Percentiles rank a stretch among this genome's conserved stretches.
Conservation (phyloP, 1,284 basidiomycete species). For the Leucoagaricus sp. region DNA sequence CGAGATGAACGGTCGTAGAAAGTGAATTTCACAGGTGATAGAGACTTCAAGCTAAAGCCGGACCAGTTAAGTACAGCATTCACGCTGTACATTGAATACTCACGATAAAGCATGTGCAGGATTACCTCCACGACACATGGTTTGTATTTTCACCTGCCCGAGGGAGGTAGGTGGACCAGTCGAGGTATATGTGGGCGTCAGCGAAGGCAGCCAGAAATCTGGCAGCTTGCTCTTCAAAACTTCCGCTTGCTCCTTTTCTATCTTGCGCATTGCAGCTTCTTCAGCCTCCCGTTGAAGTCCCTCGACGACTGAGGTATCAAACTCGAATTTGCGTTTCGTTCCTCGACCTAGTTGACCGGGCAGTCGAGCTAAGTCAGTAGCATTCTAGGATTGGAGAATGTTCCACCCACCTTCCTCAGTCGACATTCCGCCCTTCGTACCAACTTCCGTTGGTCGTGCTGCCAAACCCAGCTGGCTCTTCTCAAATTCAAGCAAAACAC, state of each 20-base stretch:
- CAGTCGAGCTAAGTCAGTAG: background rate
- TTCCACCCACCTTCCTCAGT: slow-evolving; percentile 32
- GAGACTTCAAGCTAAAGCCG: slow-evolving; percentile 73
- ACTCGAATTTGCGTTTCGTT: slow-evolving; percentile 76
- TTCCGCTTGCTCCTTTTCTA: slow-evolving; percentile 86
- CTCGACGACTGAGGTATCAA: slow-evolving; percentile 74
- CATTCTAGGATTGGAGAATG: background rate
- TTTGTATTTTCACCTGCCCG: slow-evolving; percentile 82
- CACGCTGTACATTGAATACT: slow-evolving; percentile 29
- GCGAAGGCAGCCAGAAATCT: slow-evolving; percentile 91
- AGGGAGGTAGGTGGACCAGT: slow-evolving; percentile 64
- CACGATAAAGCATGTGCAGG: slow-evolving; percentile 76
- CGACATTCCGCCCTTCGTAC: slow-evolving; percentile 23
- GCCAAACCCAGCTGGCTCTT: slow-evolving; percentile 73
- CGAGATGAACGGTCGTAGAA: slow-evolving; percentile 38
- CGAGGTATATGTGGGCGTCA: slow-evolving; percentile 79
- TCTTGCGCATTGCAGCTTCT: slow-evolving; percentile 76
- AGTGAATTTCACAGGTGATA: slow-evolving; percentile 77
- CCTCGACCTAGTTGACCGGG: slow-evolving; percentile 44
- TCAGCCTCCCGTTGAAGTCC: slow-evolving; percentile 77
- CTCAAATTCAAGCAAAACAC: slow-evolving; percentile 88
- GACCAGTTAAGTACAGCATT: too few species aligned
- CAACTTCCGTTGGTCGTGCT: slow-evolving; percentile 41
- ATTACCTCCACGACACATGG: slow-evolving; percentile 79
- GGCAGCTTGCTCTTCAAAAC: slow-evolving; percentile 85